These are phyloP conservation scores for Neurospora sp. DNA, from an alignment of 495 filamentous ascomycete genomes.

Conservation along the genomic window DNA sequence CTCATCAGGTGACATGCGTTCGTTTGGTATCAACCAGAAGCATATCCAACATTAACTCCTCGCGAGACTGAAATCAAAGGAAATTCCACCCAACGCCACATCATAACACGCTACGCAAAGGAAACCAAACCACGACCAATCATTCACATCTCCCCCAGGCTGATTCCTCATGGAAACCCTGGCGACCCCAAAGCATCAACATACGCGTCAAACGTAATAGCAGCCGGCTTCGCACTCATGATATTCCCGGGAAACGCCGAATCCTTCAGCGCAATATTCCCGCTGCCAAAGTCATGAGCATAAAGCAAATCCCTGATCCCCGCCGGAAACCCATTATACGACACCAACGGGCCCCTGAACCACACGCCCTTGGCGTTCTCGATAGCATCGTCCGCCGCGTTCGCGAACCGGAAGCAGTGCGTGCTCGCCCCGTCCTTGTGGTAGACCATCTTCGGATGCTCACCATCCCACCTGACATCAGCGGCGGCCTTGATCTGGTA, in stretches of 20 bases:
- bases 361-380: conserved; percentile 32
- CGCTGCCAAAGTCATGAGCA: conserved; percentile 22
- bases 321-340: conserved; percentile 28
- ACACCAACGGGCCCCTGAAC: conserved; percentile 29
- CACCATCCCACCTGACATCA: conserved; percentile 31
- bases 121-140: neutral
- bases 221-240: conserved; percentile 17
- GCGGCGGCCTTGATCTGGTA: conserved; percentile 23
- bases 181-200: conserved; percentile 28
- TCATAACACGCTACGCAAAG: neutral
- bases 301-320: conserved; percentile 16
- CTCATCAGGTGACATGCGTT: neutral
- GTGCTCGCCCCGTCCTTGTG: conserved; percentile 34
- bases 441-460: conserved; percentile 35
- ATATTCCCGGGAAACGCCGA: conserved; percentile 21
- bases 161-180: conserved; percentile 3
- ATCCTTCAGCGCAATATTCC: conserved; percentile 30
- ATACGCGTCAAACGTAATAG: conserved; percentile 26
- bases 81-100: neutral
- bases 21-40: neutral
- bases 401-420: conserved; percentile 34
- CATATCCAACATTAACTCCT: neutral
- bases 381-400: conserved; percentile 25
- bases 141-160: neutral
- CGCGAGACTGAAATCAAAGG: neutral